Conservation (phyloP, 139 green algal species). For the Chlorella sp. region DNA sequence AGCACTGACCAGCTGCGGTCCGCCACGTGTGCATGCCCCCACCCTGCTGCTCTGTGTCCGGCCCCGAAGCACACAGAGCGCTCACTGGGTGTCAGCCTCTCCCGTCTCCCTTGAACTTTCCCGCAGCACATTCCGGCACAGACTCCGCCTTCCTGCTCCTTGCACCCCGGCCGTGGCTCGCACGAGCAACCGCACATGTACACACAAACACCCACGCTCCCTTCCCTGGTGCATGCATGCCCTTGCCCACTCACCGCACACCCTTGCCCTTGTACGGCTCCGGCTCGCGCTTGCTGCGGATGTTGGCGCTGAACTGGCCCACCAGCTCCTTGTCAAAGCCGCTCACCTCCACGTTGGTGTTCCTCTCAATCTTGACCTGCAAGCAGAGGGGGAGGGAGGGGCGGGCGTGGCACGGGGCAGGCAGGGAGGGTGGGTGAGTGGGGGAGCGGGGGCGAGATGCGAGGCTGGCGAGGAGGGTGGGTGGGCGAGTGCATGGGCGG, state of each 20-base stretch:
- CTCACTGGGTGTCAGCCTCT: too few relatives aligned
- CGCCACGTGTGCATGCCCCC: too few relatives aligned
- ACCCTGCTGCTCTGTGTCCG: too few relatives aligned
- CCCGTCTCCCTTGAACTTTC: too few relatives aligned
- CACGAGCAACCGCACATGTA: neutral
- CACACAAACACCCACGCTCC: neutral
- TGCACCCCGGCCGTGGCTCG: neutral
- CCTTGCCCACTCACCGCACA: constrained; percentile 62
- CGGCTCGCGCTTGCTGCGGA: constrained; percentile 89
- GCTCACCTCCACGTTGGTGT: constrained; percentile 68
- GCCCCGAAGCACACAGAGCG: too few relatives aligned
- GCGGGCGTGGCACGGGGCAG: neutral
- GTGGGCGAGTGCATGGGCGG: neutral
- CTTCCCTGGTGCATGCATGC: neutral
- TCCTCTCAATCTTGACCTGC: constrained; percentile 86
- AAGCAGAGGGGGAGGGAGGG: neutral
- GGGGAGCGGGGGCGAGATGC: neutral
- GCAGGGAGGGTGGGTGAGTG: neutral
- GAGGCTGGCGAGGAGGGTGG: neutral
- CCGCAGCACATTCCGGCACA: neutral
- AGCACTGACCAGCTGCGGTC: too few relatives aligned
- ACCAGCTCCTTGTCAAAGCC: constrained; percentile 90
- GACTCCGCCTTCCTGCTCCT: too few relatives aligned
- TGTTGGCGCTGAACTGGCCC: constrained; percentile 92
- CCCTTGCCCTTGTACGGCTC: constrained; percentile 82